These are phyloP conservation scores for Globisporangium nagaii DNA, from an alignment of 352 stramenopile species.

Conservation along the genomic window DNA sequence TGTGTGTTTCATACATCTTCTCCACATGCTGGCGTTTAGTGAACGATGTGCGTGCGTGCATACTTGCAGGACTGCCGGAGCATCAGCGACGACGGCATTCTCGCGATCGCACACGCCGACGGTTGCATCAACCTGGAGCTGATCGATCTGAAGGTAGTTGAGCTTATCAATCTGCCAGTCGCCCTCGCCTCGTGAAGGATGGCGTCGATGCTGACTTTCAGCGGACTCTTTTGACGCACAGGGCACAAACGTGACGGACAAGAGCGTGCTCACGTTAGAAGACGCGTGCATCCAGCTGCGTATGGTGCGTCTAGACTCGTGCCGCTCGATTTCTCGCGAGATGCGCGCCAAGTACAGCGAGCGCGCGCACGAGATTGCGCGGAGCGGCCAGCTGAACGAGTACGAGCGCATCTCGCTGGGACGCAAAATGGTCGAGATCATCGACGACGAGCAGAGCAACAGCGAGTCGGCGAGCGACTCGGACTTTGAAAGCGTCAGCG, in stretches of 20 bases:
- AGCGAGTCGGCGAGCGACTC: constrained; percentile 20
- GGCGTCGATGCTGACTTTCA: too few relatives aligned
- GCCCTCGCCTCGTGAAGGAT: too few relatives aligned
- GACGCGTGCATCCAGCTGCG: constrained; percentile 27
- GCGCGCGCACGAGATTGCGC: constrained; percentile 12
- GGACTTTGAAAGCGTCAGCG: constrained; percentile 13
- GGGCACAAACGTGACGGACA: constrained; percentile 50
- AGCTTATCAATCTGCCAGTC: neutral
- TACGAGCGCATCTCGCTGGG: constrained; percentile 31
- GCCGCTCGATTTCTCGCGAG: constrained; percentile 50
- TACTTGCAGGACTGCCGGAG: constrained; percentile 39
- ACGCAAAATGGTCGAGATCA: constrained; percentile 30
- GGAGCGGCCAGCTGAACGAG: constrained; percentile 16
- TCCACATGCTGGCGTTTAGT: too few relatives aligned
- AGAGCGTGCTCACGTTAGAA: constrained; percentile 34
- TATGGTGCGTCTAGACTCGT: constrained; percentile 67
- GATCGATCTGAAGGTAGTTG: constrained; percentile 56
- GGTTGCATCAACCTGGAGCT: constrained; percentile 36
- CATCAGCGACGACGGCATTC: constrained; percentile 41
- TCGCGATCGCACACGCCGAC: constrained; percentile 22
- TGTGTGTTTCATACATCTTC: too few relatives aligned
- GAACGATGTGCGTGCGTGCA: neutral
- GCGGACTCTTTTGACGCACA: constrained; percentile 14
- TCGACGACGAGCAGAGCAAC: constrained; percentile 24
- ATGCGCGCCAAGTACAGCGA: constrained; percentile 37